These are phyloP conservation scores for Paramarasmius palmivorus DNA, from an alignment of 1,284 basidiomycete genomes.

Conservation along the genomic window DNA sequence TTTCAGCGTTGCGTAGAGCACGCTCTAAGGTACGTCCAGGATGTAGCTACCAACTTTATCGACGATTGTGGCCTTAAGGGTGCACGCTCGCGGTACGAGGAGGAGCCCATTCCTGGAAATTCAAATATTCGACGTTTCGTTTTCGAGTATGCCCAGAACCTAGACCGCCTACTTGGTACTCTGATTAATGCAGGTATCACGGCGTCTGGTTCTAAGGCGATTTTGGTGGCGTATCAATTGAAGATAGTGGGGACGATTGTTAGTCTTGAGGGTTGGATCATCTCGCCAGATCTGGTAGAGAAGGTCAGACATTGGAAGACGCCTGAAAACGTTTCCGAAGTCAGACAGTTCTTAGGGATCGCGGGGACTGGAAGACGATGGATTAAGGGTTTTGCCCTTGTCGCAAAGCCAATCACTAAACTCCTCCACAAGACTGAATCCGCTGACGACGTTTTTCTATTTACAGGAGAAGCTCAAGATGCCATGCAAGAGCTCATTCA, in stretches of 20 bases:
- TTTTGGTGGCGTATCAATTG: conserved; percentile 21
- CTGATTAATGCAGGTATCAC: conserved; percentile 28
- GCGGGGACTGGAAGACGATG: conserved; percentile 27
- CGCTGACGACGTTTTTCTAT: conserved; percentile 19
- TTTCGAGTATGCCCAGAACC: conserved; percentile 21
- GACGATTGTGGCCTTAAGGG: conserved; percentile 31
- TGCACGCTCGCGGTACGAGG: conserved; percentile 21
- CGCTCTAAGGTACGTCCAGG: conserved; percentile 17
- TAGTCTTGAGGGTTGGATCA: conserved; percentile 27
- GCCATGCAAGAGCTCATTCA: conserved; percentile 29
- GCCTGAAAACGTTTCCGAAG: conserved; percentile 24
- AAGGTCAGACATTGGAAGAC: conserved; percentile 31
- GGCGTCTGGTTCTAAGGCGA: conserved; percentile 26
- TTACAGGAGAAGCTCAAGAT: conserved; percentile 17
- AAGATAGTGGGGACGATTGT: conserved; percentile 29
- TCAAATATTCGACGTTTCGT: conserved; percentile 21
- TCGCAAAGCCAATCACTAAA: conserved; percentile 28
- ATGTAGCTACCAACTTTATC: conserved; percentile 6
- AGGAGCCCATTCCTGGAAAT: conserved; percentile 13
- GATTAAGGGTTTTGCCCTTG: conserved; percentile 30
- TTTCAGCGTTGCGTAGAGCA: conserved; percentile 26
- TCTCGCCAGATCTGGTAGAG: conserved; percentile 22
- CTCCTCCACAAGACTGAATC: conserved; percentile 13
- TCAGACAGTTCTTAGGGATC: conserved; percentile 33
- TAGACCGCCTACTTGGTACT: conserved; percentile 22